Evolutionary conservation across 1,284 basidiomycete genomes (phyloP), one percentile per base, ranked within the genome.

Genomic region (Heterobasidion irregulare): DNA sequence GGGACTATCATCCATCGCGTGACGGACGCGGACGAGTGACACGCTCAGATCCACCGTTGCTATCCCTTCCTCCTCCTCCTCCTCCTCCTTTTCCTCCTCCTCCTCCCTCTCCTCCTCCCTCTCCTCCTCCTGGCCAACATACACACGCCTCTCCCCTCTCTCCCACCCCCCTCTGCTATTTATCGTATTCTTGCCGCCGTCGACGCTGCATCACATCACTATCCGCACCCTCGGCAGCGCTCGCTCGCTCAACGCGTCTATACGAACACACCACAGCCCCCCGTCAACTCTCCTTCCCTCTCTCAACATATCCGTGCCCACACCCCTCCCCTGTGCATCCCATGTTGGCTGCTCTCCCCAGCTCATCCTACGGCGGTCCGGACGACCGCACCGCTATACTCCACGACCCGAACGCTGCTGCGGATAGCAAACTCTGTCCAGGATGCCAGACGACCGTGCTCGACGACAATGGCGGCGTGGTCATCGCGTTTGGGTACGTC

Each of bases 401-500:
- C 12, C 38, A 41, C n/a, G 38, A 41, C 38, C 38, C 38, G 12
- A 41, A n/a, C n/a, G 38, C 38, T 12, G 58, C 26, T 53, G 44
- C 77, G 56, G 86, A 89, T 64, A 79, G 87, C 65, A 80, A 81
- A 59, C 60, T 82, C 2, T 95, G 93, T 72, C 92, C 91, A 8
- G 93, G 93, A 19, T 96, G 93, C 75, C 86, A 84, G 65, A 75
- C 77, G 55, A 83, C 89, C 1, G 92, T 92, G 44, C 89, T 94
- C 53, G 88, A 84, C 61, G 90, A 93, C 63, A 79, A 82, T 59
- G 92, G 90, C 53, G 92, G 92, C 41, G 77, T 94, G 15, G 92
- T 95, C 48, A 92, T 95, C 61, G 90, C 92, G 46, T 95, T 95
- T 68, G 92, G 92, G 90, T 94, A 64, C 64, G 81, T 59, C 45